Evolutionary conservation across 2,329 filamentous ascomycete species (phyloP), one percentile per base, ranked within the genome.

Genomic region (Magnaporthales sp.): DNA sequence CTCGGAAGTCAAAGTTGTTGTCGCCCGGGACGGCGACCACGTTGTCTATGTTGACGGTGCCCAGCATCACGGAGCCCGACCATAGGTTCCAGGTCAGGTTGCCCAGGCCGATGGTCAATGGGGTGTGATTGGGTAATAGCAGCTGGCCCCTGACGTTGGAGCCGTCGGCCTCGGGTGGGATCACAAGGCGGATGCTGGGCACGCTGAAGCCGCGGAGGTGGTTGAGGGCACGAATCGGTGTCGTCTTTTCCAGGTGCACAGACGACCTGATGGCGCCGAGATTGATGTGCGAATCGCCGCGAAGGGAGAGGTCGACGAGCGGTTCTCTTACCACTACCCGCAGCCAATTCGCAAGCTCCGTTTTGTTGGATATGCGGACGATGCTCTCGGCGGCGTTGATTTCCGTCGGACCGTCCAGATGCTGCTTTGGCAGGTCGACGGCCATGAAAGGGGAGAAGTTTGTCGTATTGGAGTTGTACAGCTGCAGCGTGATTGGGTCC

Each of bases 71-170:
- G n/a, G 78, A 73, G 3, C 78, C 79, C 0, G 76, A 77, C 65
- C 77, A 71, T 22, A 83, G 65, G 60, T 81, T 80, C 19, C 83
- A 75, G 0, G 79, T 79, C n/a, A 83, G 64, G 69, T 83, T 79
- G 11, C 81, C 81, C 3, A 81, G 73, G 0, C 76, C 78, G 6
- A 83, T 77, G 1, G 76, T 76, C 2, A 84, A 73, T 0, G 76
- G 71, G 2, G 80, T 80, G 38, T 74, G 72, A 69, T 84, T 84
- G 1, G 81, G 81, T 19, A 84, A 70, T 60, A 75, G 79, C 9
- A 82, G 72, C 1, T 73, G 72, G 1, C 80, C 81, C 29, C 74
- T 74, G 66, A 83, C 71, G 68, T 83, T 83, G 64, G 74, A 75
- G 11, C 79, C 79, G 19, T 80, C 75, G 0, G 72, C 71, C 27